phyloP scores from a whole-genome alignment of 1,284 basidiomycete genomes.

The Pholiota adiposa region DNA sequence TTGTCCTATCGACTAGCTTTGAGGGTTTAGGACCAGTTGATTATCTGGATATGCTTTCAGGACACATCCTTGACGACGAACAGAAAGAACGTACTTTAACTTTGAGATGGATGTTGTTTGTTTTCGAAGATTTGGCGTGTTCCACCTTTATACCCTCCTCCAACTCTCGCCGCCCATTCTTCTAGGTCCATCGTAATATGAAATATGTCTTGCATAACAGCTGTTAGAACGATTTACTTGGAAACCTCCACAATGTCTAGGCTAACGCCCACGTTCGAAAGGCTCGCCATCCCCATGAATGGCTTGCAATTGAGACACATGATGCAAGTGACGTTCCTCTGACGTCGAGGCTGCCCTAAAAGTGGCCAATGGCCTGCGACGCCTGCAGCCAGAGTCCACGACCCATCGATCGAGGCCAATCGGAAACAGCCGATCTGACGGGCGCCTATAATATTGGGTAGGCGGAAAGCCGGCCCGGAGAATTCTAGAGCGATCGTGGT shows the following conservation, averaged over 20 bases:
- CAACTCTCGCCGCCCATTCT: not conserved
- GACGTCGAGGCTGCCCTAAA: not conserved
- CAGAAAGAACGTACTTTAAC: no score
- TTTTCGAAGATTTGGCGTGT: not conserved
- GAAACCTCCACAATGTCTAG: not conserved
- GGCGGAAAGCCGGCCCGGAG: not conserved
- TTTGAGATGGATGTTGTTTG: not conserved
- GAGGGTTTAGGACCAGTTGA: no score
- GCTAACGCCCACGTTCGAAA: not conserved
- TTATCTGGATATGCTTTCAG: no score
- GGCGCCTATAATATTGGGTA: not conserved
- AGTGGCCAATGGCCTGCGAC: not conserved
- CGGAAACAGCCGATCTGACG: not conserved
- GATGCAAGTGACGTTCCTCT: not conserved
- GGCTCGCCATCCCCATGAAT: not conserved
- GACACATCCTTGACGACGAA: no score
- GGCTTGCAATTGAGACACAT: not conserved
- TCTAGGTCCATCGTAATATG: not conserved
- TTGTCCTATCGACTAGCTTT: no score
- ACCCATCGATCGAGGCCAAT: not conserved
- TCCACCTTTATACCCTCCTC: not conserved
- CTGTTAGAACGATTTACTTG: no score
- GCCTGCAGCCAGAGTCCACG: not conserved
- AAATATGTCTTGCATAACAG: not conserved
- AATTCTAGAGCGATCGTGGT: not conserved